Evolutionary conservation across 768 basidiomycete species (phyloP).

Genomic region (Lactarius hengduanensis): DNA sequence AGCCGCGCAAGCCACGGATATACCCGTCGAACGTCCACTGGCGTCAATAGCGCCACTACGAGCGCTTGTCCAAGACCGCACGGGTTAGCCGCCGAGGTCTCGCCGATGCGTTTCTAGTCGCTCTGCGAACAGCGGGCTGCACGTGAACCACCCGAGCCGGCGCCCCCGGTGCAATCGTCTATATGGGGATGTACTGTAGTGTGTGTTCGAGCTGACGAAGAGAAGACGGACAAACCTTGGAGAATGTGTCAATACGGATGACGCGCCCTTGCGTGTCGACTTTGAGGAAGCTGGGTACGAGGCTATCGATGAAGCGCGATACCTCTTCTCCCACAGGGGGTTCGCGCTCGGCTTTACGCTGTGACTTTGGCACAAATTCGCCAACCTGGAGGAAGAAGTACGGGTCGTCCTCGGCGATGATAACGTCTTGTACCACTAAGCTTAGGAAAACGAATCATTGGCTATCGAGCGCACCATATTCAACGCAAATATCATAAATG

Average conservation of each 20-base stretch:
- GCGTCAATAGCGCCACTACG: conserved; percentile 55
- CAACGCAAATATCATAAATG: conserved; percentile 80
- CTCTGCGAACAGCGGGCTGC: conserved; percentile 73
- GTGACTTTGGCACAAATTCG: conserved; percentile 47
- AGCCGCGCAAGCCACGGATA: conserved; percentile 72
- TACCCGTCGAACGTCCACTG: conserved; percentile 73
- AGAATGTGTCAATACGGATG: conserved; percentile 78
- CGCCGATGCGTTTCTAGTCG: conserved; percentile 64
- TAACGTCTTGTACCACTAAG: conserved; percentile 47
- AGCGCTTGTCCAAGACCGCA: conserved; percentile 71
- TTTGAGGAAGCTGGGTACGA: conserved; percentile 64
- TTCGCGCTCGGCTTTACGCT: conserved; percentile 31
- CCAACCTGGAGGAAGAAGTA: conserved; percentile 74
- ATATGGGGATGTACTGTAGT: conserved; percentile 10
- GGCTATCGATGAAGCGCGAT: conserved; percentile 47
- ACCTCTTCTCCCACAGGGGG: conserved; percentile 37
- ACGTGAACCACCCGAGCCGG: conserved; percentile 80
- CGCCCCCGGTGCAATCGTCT: conserved; percentile 78
- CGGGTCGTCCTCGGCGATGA: conserved; percentile 84
- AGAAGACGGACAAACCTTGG: conserved; percentile 49
- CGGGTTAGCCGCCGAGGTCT: conserved; percentile 62
- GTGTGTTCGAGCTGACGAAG: not conserved
- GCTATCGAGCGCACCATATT: conserved; percentile 53
- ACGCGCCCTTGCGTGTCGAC: conserved; percentile 81
- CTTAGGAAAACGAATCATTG: conserved; percentile 4